phyloP scores from a whole-genome alignment of 129 eudicot species.

The Arctium minus region DNA sequence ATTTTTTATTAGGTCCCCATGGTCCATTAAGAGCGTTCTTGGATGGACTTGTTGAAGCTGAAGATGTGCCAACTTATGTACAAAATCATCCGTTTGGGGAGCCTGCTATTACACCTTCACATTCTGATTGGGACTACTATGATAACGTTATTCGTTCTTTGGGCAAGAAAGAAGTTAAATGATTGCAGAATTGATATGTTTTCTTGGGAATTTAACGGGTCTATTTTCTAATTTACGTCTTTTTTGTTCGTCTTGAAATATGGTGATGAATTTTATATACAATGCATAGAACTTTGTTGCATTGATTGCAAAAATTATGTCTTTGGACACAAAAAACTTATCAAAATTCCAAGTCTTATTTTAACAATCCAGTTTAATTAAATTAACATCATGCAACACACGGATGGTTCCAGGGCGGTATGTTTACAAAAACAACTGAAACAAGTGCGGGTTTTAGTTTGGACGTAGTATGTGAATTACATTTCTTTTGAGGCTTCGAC shows the following conservation, averaged over 20 bases:
- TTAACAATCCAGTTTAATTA: too few relatives aligned
- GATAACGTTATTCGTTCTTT: constrained; percentile 19
- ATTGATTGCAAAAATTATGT: neutral
- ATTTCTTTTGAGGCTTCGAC: too few relatives aligned
- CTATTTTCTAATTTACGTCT: neutral
- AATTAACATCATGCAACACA: too few relatives aligned
- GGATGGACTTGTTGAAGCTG: constrained; percentile 52
- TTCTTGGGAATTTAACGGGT: neutral
- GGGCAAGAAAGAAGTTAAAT: neutral
- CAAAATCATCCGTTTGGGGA: constrained; percentile 46
- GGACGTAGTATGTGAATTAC: too few relatives aligned
- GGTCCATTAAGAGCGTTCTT: constrained; percentile 43
- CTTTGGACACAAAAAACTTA: too few relatives aligned
- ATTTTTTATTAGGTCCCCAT: constrained; percentile 37
- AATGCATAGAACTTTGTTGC: neutral
- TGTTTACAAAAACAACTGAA: too few relatives aligned
- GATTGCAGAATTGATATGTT: constrained; percentile 1
- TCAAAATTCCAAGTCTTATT: too few relatives aligned
- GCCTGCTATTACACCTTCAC: constrained; percentile 38
- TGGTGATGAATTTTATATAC: neutral
- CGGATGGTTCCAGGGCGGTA: too few relatives aligned
- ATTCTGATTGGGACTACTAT: constrained; percentile 45
- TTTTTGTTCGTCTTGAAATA: neutral
- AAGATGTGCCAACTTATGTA: constrained; percentile 47
- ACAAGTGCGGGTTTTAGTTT: too few relatives aligned